These are phyloP conservation scores for Penicillium samsonianum DNA, from an alignment of 495 filamentous ascomycete genomes.

Conservation along the genomic window DNA sequence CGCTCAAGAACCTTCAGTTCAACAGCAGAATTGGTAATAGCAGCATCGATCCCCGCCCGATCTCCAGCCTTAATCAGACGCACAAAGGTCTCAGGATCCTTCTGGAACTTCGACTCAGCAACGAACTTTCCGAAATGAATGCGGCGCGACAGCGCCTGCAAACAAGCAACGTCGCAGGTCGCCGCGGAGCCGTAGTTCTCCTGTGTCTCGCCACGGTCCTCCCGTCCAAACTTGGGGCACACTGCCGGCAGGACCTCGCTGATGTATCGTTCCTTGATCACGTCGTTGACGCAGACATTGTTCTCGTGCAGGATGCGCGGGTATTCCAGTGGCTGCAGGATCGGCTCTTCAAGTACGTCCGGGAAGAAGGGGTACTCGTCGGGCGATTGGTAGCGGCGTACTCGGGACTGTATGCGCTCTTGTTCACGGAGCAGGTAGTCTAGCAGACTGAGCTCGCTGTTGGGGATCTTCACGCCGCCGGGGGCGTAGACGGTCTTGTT, in stretches of 20 bases:
- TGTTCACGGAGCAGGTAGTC: slow-evolving; percentile 92
- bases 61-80: slow-evolving; percentile 77
- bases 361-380: slow-evolving; percentile 99
- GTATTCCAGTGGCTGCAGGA: slow-evolving; percentile 86
- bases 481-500: slow-evolving; percentile 85
- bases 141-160: slow-evolving; percentile 88
- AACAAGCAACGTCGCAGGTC: slow-evolving; percentile 83
- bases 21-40: slow-evolving; percentile 87
- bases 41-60: slow-evolving; percentile 75
- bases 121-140: slow-evolving; percentile 99
- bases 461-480: slow-evolving; percentile 79
- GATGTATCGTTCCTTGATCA: slow-evolving; percentile 84
- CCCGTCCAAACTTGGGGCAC: slow-evolving; percentile 68
- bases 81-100: slow-evolving; percentile 78
- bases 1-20: slow-evolving; percentile 91
- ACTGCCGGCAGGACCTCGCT: slow-evolving; percentile 77
- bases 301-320: slow-evolving; percentile 90
- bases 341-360: slow-evolving; percentile 71
- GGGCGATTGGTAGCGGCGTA: slow-evolving; percentile 92
- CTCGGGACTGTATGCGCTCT: slow-evolving; percentile 87
- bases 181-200: slow-evolving; percentile 97
- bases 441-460: slow-evolving; percentile 72
- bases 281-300: slow-evolving; percentile 85
- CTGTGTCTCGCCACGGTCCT: slow-evolving; percentile 79
- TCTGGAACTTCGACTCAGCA: slow-evolving; percentile 94